Base-by-base conservation (phyloP, 2,329 filamentous ascomycete genomes). In the Aureobasidium leucospermi region DNA sequence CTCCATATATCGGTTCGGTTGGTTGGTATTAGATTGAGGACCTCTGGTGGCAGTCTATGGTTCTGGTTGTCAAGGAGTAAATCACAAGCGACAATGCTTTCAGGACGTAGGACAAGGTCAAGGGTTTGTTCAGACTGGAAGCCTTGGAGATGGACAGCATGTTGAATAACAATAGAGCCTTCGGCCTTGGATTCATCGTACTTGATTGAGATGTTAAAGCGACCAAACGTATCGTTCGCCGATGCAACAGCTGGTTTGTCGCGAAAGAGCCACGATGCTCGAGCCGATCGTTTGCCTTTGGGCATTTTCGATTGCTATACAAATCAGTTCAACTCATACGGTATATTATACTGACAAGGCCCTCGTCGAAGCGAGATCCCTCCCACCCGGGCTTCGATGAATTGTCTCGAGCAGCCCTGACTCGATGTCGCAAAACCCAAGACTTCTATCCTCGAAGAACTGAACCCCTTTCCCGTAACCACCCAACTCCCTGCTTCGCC, bases 361-460 rank as follows among this genome's bases (percentile, higher is more conserved):
- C 55, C 55, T 41, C 55, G 42, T 41, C 19, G 32, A 23, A 32
- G 32, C 32, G 55, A 48, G 42, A 48, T 46, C 55, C 55, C 55
- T 58, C 55, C 55, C 55, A 41, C 55, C 43, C 55, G 34, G 55
- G 55, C 55, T 58, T 48, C 11, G 41, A 28, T 36, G 23, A 19
- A 19, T 34, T 28, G 55, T 58, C 16, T 48, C 55, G 43, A 58
- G 55, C 43, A 58, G 55, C 55, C 55, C 43, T 48, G 43, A 48
- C 55, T 58, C 55, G 51, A 43, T 55, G 28, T 29, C n/a, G 39
- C 11, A 19, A 10, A n/a, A 39, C 13, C n/a, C 13, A 32, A 41
- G 16, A 16, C 10, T 36, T 4, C n/a, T 11, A 8, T 29, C 32
- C 52, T 41, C 6, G 32, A 28, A 43, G 36, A 7, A 1, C 39